Percentiles rank a stretch among this genome's conserved stretches.
Evolutionary conservation across 1,139 yeast genomes (phyloP).

Genomic region (Blastobotrys niveus): DNA sequence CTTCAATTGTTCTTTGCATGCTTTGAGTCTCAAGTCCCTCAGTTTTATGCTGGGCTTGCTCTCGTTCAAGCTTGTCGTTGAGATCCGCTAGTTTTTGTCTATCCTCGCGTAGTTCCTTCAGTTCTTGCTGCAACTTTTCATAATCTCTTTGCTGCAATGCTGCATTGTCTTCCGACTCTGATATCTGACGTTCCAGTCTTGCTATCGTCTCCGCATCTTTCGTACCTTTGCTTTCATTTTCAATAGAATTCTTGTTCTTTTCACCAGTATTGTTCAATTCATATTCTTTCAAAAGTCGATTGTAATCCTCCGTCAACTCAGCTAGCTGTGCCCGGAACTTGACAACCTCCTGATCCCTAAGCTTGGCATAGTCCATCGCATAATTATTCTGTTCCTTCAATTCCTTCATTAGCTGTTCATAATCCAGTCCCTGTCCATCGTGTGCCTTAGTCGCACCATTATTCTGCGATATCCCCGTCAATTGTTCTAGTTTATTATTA

Average conservation of each 20-base stretch:
- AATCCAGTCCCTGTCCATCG: not conserved
- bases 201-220: not conserved
- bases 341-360: constrained; percentile 19
- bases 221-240: not conserved
- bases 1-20: not conserved
- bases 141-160: not conserved
- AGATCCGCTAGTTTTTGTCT: not conserved
- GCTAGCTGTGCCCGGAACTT: constrained; percentile 19
- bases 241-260: not conserved
- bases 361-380: constrained; percentile 21
- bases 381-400: constrained; percentile 16
- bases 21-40: not conserved
- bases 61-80: not conserved
- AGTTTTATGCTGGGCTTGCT: not conserved
- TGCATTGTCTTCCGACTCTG: not conserved
- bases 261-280: constrained; percentile 3
- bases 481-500: constrained; percentile 14
- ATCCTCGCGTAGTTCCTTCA: not conserved
- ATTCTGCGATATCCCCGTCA: constrained; percentile 10
- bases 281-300: constrained; percentile 14
- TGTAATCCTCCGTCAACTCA: constrained; percentile 16
- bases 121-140: not conserved
- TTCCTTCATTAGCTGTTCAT: constrained; percentile 14
- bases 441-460: constrained; percentile 1
- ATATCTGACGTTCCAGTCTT: not conserved